These are phyloP conservation scores for Cardamine chenopodiifolia DNA, from an alignment of 345 rosid species.

Conservation along the genomic window DNA sequence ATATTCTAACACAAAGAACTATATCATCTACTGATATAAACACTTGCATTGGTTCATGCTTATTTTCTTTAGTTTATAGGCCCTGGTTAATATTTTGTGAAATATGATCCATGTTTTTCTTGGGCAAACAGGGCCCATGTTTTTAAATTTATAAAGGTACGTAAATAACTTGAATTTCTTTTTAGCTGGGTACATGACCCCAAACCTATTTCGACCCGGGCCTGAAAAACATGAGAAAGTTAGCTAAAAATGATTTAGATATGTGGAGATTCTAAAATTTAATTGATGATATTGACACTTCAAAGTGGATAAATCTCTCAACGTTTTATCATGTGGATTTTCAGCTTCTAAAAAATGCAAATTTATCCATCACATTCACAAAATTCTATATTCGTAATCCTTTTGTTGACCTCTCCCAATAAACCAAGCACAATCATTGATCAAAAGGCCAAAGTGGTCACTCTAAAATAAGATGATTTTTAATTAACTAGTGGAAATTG, in stretches of 20 bases:
- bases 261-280: background rate
- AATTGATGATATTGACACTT: background rate
- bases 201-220: background rate
- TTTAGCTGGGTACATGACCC: background rate
- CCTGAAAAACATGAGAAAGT: background rate
- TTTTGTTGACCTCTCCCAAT: conserved; percentile 11
- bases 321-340: background rate
- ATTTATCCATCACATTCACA: conserved; percentile 17
- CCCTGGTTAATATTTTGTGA: background rate
- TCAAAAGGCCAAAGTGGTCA: conserved; percentile 18
- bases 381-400: background rate
- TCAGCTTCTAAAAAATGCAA: background rate
- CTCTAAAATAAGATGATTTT: conserved; percentile 1
- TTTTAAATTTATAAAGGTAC: background rate
- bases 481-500: background rate
- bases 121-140: background rate
- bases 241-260: background rate
- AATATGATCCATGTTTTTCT: background rate
- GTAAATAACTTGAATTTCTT: background rate
- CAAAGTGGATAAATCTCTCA: background rate
- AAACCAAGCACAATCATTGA: background rate
- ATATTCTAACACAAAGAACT: too few relatives aligned
- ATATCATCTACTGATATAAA: too few relatives aligned
- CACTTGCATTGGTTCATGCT: background rate
- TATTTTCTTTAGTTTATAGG: background rate